A percentile compares a stretch with the other conserved stretches of the same genome.
phyloP scores from a whole-genome alignment of 1,284 basidiomycete genomes.

The Chiua sp. region DNA sequence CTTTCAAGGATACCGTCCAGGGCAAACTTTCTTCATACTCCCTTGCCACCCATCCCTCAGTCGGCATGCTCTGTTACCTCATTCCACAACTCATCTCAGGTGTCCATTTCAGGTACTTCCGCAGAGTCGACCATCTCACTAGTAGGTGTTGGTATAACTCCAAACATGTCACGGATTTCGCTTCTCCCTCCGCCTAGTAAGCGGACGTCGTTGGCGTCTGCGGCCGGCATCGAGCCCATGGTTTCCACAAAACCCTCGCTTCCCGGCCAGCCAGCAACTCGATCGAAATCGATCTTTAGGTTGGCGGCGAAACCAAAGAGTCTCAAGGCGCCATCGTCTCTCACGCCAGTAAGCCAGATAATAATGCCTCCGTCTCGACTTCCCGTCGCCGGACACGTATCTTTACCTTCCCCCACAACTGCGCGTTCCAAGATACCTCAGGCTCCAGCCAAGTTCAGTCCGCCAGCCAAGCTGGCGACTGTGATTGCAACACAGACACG shows the following conservation, averaged over 20 bases:
- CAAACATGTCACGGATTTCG: constrained; percentile 26
- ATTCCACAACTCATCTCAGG: constrained; percentile 27
- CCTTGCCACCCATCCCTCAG: constrained; percentile 35
- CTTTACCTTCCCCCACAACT: constrained; percentile 12
- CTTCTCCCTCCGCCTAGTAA: constrained; percentile 31
- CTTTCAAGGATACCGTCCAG: constrained; percentile 31
- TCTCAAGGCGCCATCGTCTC: constrained; percentile 21
- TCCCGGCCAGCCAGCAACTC: constrained; percentile 1
- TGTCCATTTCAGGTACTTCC: constrained; percentile 26
- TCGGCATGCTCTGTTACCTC: constrained; percentile 33
- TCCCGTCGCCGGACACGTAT: constrained; percentile 10
- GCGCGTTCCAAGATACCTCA: constrained; percentile 31
- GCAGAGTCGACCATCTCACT: constrained; percentile 28
- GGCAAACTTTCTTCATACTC: constrained; percentile 10
- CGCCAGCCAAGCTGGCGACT: constrained; percentile 35
- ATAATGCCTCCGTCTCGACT: constrained; percentile 12
- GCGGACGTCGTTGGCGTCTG: constrained; percentile 33
- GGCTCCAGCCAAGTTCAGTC: constrained; percentile 31
- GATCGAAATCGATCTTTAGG: constrained; percentile 38
- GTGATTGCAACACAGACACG: constrained; percentile 36
- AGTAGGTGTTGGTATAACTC: background rate
- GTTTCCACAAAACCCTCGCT: constrained; percentile 2
- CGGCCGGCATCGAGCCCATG: constrained; percentile 25
- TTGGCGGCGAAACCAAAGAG: constrained; percentile 32
- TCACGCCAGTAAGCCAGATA: background rate